Base-by-base conservation (phyloP, 1,139 yeast genomes). In the Lodderomyces oxycetoniae region DNA sequence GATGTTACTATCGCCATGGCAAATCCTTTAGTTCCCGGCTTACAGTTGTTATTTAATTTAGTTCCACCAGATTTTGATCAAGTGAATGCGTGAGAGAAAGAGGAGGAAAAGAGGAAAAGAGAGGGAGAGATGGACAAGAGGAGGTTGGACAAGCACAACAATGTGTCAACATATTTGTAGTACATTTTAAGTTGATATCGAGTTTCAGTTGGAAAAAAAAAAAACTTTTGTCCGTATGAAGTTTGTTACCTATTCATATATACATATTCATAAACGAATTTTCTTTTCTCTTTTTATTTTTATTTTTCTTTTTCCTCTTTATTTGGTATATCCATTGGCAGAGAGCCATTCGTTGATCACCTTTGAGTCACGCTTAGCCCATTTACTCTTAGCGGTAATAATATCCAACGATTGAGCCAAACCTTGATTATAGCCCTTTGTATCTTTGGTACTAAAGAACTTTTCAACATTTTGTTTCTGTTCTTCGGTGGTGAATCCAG, bases 391-490 rank as follows among this genome's bases (percentile, higher is more conserved):
- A 35, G 87, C 61, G 30, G 72, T 64, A 42, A 85, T 69, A 32
- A 74, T 63, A 57, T 86, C 95, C 48, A 80, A 66, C 12, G 84
- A 63, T 61, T 79, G 88, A 11, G 81, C 83, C 52, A 85, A 69
- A 39, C 79, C 71, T 65, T 81, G 80, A 59, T 83, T 83, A 50
- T 68, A 83, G 33, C 89, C 93, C 53, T 77, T 78, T 43, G 84
- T 77, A 49, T 81, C 72, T 60, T 73, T 80, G 44, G 55, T 39
- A 50, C 48, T 61, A 53, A 83, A 85, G 66, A 84, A 86, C 34
- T 56, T 55, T 45, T 69, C 67, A 40, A 85, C 74, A 32, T 70
- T 74, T 10, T 68, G 63, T 46, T 76, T 74, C 48, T 79, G 80
- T 32, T 72, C 77, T 36, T 61, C 58, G 39, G 77, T 71, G 30